phyloP scores from a whole-genome alignment of 2,329 filamentous ascomycete species.

The Anthostomella pinea region DNA sequence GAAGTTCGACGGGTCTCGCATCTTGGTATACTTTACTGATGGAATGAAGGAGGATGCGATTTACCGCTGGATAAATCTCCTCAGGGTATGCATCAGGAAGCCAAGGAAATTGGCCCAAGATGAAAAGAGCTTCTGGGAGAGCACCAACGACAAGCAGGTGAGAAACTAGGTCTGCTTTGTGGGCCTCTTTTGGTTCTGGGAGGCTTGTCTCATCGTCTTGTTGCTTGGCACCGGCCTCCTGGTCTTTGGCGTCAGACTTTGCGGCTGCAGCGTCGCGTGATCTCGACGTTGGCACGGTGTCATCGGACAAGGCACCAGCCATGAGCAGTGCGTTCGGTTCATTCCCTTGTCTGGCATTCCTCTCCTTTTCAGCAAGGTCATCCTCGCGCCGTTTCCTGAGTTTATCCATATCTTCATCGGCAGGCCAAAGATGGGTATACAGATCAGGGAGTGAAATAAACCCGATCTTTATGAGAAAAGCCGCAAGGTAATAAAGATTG shows the following conservation, averaged over 20 bases:
- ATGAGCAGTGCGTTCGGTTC: conserved; percentile 79
- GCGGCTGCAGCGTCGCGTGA: conserved; percentile 50
- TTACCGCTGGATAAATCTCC: conserved; percentile 69
- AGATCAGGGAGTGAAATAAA: conserved; percentile 91
- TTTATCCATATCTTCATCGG: conserved; percentile 77
- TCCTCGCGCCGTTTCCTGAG: conserved; percentile 68
- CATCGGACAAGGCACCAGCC: conserved; percentile 84
- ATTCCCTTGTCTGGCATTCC: conserved; percentile 65
- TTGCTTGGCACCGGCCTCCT: conserved; percentile 42
- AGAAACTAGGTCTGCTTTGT: conserved; percentile 81
- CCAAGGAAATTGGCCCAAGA: conserved; percentile 91
- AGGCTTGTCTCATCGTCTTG: conserved; percentile 47
- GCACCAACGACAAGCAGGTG: conserved; percentile 88
- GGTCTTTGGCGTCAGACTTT: conserved; percentile 52
- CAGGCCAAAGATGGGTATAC: conserved; percentile 86
- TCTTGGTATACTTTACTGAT: conserved; percentile 68
- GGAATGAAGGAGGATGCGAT: conserved; percentile 81
- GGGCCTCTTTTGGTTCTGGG: conserved; percentile 71
- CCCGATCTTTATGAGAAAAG: conserved; percentile 91
- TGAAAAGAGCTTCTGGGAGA: conserved; percentile 87
- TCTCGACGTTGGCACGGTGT: conserved; percentile 55
- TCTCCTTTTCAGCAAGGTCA: conserved; percentile 77
- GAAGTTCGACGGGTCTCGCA: conserved; percentile 30
- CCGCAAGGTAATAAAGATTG: conserved; percentile 88
- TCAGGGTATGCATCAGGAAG: conserved; percentile 82